Conservation (phyloP, 164 flowering plant genomes). For the Chimonanthus praecox region DNA sequence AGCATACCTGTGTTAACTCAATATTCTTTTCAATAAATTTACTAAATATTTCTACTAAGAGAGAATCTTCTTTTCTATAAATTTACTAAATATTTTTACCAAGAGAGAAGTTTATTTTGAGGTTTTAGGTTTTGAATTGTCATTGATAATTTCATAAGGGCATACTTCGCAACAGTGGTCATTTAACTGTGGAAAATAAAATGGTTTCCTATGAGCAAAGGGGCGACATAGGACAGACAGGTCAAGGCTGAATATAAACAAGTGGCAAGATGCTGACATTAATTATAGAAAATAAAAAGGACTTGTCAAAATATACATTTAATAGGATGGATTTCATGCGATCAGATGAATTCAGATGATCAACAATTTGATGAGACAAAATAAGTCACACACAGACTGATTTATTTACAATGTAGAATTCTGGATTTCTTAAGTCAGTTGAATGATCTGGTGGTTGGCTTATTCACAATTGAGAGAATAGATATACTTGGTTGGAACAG, state of each 20-base stretch:
- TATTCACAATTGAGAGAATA: background rate
- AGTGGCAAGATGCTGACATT: no score
- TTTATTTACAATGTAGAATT: background rate
- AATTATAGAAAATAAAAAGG: no score
- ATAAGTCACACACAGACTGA: background rate
- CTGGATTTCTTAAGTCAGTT: background rate
- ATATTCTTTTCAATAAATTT: no score
- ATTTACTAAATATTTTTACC: background rate
- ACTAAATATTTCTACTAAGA: background rate
- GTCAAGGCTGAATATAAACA: no score
- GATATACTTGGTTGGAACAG: background rate
- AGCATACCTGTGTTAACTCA: background rate
- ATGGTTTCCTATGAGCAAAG: no score
- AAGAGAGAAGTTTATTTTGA: background rate
- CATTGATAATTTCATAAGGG: background rate
- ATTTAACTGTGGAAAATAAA: no score
- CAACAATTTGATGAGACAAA: background rate
- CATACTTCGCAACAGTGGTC: no score
- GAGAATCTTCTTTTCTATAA: no score
- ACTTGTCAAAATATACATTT: background rate
- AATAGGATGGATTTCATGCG: background rate
- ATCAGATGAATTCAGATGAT: background rate
- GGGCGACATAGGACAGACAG: no score
- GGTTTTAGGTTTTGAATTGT: background rate
- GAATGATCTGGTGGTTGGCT: background rate